Conservation (phyloP, 495 filamentous ascomycete genomes). For the Parachaetomium inaequale region DNA sequence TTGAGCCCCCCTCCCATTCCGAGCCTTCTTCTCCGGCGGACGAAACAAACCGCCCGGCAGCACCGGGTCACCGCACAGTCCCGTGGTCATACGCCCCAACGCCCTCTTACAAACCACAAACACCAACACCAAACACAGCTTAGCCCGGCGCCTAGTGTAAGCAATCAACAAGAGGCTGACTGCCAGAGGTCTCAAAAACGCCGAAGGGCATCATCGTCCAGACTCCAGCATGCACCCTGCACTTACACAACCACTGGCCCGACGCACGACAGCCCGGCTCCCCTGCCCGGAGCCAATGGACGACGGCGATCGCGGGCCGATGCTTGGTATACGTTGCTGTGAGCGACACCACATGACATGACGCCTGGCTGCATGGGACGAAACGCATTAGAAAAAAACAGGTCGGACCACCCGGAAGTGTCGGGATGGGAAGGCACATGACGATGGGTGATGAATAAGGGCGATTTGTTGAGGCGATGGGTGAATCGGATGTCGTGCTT, state of each 20-base stretch:
- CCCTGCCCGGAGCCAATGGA: not conserved
- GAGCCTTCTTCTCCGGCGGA: not conserved
- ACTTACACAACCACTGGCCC: not conserved
- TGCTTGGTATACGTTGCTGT: slow-evolving; percentile 12
- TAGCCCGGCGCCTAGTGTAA: not conserved
- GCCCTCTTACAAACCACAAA: not conserved
- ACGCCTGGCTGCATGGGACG: not conserved
- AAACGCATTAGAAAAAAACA: not conserved
- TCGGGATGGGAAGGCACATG: not conserved
- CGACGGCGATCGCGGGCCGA: not conserved
- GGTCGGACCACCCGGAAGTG: not conserved
- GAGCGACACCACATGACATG: slow-evolving; percentile 2
- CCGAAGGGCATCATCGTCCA: no score
- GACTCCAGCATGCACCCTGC: no score
- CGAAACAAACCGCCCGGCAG: not conserved
- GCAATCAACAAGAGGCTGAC: no score
- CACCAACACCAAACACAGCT: not conserved
- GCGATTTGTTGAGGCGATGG: not conserved
- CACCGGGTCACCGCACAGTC: not conserved
- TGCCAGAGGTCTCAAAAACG: not conserved
- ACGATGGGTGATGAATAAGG: not conserved
- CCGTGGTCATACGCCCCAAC: not conserved
- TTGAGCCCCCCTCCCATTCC: not conserved
- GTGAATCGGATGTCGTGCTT: not conserved
- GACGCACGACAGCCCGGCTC: not conserved